phyloP scores from a whole-genome alignment of 768 basidiomycete genomes.

The Rhodotorula paludigena region DNA sequence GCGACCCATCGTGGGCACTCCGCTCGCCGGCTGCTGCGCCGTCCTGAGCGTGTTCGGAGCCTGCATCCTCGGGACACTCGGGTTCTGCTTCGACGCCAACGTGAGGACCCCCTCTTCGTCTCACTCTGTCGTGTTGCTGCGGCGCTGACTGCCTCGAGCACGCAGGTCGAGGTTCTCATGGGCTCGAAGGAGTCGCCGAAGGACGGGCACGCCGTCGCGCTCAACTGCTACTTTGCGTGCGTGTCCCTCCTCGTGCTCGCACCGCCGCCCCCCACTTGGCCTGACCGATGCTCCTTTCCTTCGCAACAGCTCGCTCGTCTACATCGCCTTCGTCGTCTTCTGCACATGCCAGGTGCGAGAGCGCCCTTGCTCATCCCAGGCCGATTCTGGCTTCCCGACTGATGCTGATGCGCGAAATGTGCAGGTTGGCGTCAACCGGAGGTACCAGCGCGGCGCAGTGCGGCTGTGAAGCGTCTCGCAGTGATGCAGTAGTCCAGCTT shows the following conservation, averaged over 20 bases:
- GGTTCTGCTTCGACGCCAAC: slow-evolving; percentile 23
- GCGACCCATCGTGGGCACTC: neutral
- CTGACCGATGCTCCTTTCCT: neutral
- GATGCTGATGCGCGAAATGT: neutral
- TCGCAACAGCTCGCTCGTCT: slow-evolving; percentile 17
- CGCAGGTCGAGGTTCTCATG: slow-evolving; percentile 35
- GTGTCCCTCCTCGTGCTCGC: neutral
- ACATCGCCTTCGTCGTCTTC: slow-evolving; percentile 33
- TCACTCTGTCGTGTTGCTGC: neutral
- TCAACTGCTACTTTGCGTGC: slow-evolving; percentile 37
- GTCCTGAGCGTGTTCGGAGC: slow-evolving; percentile 30
- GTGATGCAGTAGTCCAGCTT: too few species aligned
- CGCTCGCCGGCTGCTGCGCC: slow-evolving; percentile 31
- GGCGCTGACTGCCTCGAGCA: neutral
- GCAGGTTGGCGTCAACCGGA: slow-evolving; percentile 22
- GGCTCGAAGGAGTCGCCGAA: slow-evolving; percentile 24
- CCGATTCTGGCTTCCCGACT: neutral
- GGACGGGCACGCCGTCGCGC: slow-evolving; percentile 23
- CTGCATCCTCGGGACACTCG: slow-evolving; percentile 24
- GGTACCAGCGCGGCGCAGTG: slow-evolving; percentile 21
- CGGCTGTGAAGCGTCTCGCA: slow-evolving; percentile 11
- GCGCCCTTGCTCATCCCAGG: neutral
- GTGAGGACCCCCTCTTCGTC: neutral
- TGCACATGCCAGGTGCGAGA: slow-evolving; percentile 30
- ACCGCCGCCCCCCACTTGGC: neutral